Evolutionary conservation across 2,329 filamentous ascomycete genomes (phyloP).

Genomic region (Ceratocystis cacaofunesta): DNA sequence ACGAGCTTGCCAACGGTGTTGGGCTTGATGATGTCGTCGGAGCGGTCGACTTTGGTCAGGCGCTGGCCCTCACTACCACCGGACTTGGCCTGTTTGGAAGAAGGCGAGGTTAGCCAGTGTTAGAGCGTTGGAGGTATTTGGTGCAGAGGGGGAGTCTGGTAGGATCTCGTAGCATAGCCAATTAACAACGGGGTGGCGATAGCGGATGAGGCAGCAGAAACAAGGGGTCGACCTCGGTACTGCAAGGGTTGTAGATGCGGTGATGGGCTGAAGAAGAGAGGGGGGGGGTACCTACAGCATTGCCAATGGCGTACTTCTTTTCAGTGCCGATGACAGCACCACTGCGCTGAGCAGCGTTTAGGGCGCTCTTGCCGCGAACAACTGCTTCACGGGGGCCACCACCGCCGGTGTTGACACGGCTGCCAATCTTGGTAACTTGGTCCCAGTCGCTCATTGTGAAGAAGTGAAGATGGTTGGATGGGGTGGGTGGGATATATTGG

Average conservation of each 20-base stretch:
- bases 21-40: constrained; percentile 93
- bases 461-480: constrained; percentile 14
- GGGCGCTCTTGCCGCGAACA: constrained; percentile 62
- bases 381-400: constrained; percentile 65
- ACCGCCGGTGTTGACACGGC: constrained; percentile 58
- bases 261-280: not conserved
- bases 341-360: constrained; percentile 79
- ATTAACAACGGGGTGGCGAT: not conserved
- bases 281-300: constrained; percentile 47
- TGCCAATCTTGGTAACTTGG: constrained; percentile 80
- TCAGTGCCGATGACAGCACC: constrained; percentile 69
- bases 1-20: constrained; percentile 75
- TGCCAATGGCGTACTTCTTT: constrained; percentile 74
- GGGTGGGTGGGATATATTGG: not conserved
- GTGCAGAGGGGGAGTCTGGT: not conserved
- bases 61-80: constrained; percentile 67
- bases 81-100: constrained; percentile 11
- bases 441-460: constrained; percentile 72
- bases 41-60: constrained; percentile 92
- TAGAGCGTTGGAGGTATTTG: not conserved
- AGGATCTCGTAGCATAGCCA: not conserved
- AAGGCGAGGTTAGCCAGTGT: constrained; percentile 24
- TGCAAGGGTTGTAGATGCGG: not conserved
- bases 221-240: not conserved
- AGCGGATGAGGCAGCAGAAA: not conserved